Conservation (phyloP, 1,139 yeast species). For the Candida anutae region DNA sequence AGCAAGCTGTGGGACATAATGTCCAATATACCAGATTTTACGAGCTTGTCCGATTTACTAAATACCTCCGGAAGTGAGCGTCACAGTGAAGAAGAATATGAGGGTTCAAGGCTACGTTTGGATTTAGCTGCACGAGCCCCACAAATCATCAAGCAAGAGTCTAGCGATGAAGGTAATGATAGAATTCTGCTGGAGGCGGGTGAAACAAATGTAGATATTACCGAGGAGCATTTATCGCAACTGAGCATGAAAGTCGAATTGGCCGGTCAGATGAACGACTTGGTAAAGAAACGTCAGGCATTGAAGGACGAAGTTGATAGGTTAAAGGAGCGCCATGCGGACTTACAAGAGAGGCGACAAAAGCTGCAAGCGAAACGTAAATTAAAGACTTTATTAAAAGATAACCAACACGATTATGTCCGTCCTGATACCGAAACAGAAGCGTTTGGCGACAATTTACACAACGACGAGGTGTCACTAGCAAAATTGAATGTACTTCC, state of each 20-base stretch:
- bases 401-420: slow-evolving; percentile 10
- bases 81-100: slow-evolving; percentile 2
- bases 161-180: neutral
- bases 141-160: neutral
- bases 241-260: slow-evolving; percentile 17
- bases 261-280: slow-evolving; percentile 12
- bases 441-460: slow-evolving; percentile 3
- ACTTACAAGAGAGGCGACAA: slow-evolving; percentile 11
- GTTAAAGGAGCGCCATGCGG: slow-evolving; percentile 11
- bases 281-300: slow-evolving; percentile 14
- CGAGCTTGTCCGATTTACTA: slow-evolving; percentile 20
- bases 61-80: slow-evolving; percentile 8
- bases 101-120: slow-evolving; percentile 3
- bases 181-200: too few species aligned
- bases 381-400: slow-evolving; percentile 16
- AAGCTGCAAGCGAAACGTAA: slow-evolving; percentile 10
- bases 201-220: too few species aligned
- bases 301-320: slow-evolving; percentile 15
- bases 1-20: slow-evolving; percentile 5
- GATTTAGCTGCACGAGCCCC: slow-evolving; percentile 3
- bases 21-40: slow-evolving; percentile 21
- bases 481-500: slow-evolving; percentile 28
- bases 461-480: slow-evolving; percentile 15
- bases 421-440: too few species aligned
- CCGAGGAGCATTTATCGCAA: slow-evolving; percentile 5